Base-by-base conservation (phyloP, 192 early-diverging fungal genomes). In the Coemansia sp. region DNA sequence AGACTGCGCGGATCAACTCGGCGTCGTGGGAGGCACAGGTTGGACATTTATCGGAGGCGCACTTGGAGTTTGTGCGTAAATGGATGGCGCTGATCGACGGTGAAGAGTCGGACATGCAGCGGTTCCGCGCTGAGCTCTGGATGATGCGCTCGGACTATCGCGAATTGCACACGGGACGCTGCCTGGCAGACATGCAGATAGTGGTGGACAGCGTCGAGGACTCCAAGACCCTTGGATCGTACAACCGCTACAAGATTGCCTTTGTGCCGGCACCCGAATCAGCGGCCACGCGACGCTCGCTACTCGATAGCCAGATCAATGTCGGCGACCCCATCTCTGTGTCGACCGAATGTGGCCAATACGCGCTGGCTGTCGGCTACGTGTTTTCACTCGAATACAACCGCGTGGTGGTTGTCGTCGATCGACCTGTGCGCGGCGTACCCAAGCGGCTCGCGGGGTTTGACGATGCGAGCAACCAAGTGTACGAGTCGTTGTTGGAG, bases 251-350 rank as follows among this genome's bases (percentile, higher is more conserved):
- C 46, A 56, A 45, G 6, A 44, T 63, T 47, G 24, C 62, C 0
- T 77, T 77, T 51, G 45, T 54, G 14, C 41, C 43, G n/a, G 47
- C 53, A 9, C 28, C 10, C 8, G 35, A n/a, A 9, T 14, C 2
- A 2, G n/a, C n/a, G n/a, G n/a, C n/a, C n/a, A 4, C 23, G 0
- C 50, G 24, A 24, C 44, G 41, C n/a, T 64, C 72, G 26, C 33
- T 75, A 24, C 72, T 68, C 0, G 63, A 65, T 15, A 44, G 49
- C 29, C 71, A 71, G 60, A 32, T 79, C 7, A 58, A 32, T 19
- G 76, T 83, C 0, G 89, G 88, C 9, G 94, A 97, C 46, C 83
- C 85, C 0, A 77, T 97, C 18, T 82, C 93, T 0, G 70, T 97
- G 7, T 95, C 94, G 0, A 84, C 81, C 5, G 86, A 88, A 43